A percentile compares a stretch with the other conserved stretches of the same genome.
These are phyloP conservation scores for Pythium phragmiticola DNA, from an alignment of 352 stramenopile genomes.

Conservation along the genomic window DNA sequence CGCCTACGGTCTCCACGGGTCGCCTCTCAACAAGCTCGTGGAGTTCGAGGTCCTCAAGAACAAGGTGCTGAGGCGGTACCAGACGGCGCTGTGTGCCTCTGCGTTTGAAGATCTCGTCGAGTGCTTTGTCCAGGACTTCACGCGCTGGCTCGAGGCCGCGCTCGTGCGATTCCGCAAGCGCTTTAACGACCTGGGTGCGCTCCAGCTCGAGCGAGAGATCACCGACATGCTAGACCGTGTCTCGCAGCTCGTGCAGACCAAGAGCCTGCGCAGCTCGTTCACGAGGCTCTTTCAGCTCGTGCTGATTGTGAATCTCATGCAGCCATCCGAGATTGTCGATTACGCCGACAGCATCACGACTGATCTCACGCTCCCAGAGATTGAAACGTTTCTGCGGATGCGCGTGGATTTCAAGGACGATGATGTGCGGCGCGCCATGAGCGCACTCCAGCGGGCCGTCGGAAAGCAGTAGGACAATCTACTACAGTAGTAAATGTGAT, in stretches of 20 bases:
- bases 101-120: constrained; percentile 75
- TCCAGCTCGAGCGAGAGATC: constrained; percentile 78
- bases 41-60: constrained; percentile 74
- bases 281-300: constrained; percentile 78
- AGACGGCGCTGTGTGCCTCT: constrained; percentile 45
- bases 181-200: constrained; percentile 77
- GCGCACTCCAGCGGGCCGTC: background rate
- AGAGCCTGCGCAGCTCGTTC: constrained; percentile 63
- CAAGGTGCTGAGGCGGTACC: constrained; percentile 57
- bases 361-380: constrained; percentile 46
- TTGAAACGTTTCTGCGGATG: constrained; percentile 59
- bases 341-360: constrained; percentile 53
- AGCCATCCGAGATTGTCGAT: constrained; percentile 67
- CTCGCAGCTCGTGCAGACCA: constrained; percentile 46
- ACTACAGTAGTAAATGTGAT: background rate
- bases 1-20: constrained; percentile 53
- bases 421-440: constrained; percentile 46
- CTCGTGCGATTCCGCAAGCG: constrained; percentile 53
- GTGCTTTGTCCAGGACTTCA: constrained; percentile 57
- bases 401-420: constrained; percentile 68
- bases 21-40: constrained; percentile 60
- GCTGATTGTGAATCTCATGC: constrained; percentile 79
- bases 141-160: constrained; percentile 51
- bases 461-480: constrained; percentile 1
- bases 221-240: constrained; percentile 59